Evolutionary conservation across 208 protist genomes (phyloP), one percentile per base, ranked within the genome.

Genomic region (Crithidia brevicula): DNA sequence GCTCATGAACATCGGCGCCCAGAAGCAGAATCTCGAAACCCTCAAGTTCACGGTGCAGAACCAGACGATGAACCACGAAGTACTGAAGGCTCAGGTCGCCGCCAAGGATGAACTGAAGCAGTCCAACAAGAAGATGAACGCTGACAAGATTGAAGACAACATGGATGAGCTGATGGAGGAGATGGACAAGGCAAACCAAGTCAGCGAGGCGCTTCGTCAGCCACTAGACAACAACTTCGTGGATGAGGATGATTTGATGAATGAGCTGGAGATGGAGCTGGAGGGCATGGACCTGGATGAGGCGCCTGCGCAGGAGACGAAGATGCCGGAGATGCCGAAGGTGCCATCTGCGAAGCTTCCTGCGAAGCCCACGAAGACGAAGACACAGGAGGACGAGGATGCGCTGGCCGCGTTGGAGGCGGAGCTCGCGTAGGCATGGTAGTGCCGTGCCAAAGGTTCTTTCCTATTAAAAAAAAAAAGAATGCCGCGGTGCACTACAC

Each of bases 181-280:
- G 79, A 96, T 97, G 86, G 91, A 97, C 57, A 87, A 96, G 78
- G 86, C 87, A n/a, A 90, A 95, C 62, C 81, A 91, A 52, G 89
- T 96, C 34, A 76, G 83, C 34, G 88, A 96, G 66, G 89, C 88
- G 18, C 75, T 97, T 31, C 65, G 80, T 36, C 88, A 96, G 81
- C 90, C 90, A 34, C 20, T 97, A 28, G 88, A 88, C 72, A 75
- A 56, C 40, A 83, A 93, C 54, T 73, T 91, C 25, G 80, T 91
- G 4, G 88, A 97, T 45, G 89, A 94, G 76, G 90, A 95, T 31
- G 91, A 96, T 5, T 73, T 95, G 27, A 78, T 95, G 82, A 80
- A 74, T 23, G 88, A 97, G 73, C 79, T 97, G 27, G 82, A 90
- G 79, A 79, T 74, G 54, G 90, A 92, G 66, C 58, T 93, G 25